Base-by-base conservation (phyloP, 2,329 filamentous ascomycete genomes). In the Penicillium glabrum region DNA sequence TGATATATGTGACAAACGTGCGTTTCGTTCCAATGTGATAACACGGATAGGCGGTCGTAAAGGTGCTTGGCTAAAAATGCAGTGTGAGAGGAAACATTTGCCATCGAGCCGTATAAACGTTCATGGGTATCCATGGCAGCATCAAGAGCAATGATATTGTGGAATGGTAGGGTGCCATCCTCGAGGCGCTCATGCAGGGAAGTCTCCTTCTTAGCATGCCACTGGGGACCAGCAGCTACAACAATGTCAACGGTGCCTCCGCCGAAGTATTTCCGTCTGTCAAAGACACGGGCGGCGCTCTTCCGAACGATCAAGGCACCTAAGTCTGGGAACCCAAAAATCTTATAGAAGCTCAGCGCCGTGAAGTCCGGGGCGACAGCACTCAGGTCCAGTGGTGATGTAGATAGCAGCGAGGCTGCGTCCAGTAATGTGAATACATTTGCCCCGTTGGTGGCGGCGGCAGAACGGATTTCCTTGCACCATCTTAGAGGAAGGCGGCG, bases 251-350 rank as follows among this genome's bases (percentile, higher is more conserved):
- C 93, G 0, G 93, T 98, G 3, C 95, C 95, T 7, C 93, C 95
- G 6, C 93, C 93, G 75, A 99, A 99, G 67, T 96, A 99, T 60
- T 79, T 86, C 58, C 91, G 85, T 43, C 80, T 79, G 31, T 83
- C 78, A 46, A 96, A 86, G 3, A 88, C 70, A 39, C 81, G 72
- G 7, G 84, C 85, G 13, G 89, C 84, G 31, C 84, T 81, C 64
- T 90, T 92, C 43, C 89, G 86, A 13, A 98, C 86, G 29, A 98
- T 86, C 56, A 99, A 76, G 1, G 88, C 92, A 1, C 93, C 93
- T 2, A 98, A 79, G 70, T 98, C 91, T 0, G 93, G 93, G 62
- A 97, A 97, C 1, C 95, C 93, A 72, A 98, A 98, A n/a, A 97
- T 93, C 73, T 98, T 99, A 78, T 97, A 96, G 61, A 98, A 86